A percentile compares a stretch with the other conserved stretches of the same genome.
phyloP scores from a whole-genome alignment of 306 rosid species.

The Casuarina equisetifolia region DNA sequence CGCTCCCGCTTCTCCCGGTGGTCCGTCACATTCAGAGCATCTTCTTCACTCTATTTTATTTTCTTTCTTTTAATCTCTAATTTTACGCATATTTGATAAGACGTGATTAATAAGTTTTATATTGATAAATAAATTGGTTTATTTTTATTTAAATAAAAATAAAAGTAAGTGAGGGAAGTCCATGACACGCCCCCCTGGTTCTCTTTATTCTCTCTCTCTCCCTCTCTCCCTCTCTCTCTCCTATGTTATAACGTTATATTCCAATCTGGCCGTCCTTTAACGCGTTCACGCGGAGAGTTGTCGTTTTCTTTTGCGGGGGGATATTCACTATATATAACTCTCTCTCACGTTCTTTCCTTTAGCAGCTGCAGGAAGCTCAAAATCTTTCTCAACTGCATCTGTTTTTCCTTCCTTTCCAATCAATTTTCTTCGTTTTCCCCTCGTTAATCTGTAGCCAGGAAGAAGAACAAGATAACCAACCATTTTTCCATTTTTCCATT shows the following conservation, averaged over 20 bases:
- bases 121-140: no score
- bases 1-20: no score
- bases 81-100: no score
- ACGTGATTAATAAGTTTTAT: no score
- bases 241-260: background rate
- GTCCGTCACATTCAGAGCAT: no score
- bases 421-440: background rate
- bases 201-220: background rate
- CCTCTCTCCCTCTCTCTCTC: background rate
- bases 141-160: no score
- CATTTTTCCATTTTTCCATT: background rate
- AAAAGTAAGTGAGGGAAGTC: no score
- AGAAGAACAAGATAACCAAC: background rate
- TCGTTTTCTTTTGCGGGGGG: conserved; percentile 29
- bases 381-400: conserved; percentile 43
- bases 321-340: conserved; percentile 51
- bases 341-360: background rate
- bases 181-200: background rate
- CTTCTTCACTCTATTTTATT: no score
- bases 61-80: no score
- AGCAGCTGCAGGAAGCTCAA: conserved; percentile 49
- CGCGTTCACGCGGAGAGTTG: conserved; percentile 68
- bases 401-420: conserved; percentile 7
- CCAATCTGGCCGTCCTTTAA: conserved; percentile 37
- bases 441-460: background rate